phyloP scores from a whole-genome alignment of 306 rosid genomes.

The Cucurbita ficifolia region DNA sequence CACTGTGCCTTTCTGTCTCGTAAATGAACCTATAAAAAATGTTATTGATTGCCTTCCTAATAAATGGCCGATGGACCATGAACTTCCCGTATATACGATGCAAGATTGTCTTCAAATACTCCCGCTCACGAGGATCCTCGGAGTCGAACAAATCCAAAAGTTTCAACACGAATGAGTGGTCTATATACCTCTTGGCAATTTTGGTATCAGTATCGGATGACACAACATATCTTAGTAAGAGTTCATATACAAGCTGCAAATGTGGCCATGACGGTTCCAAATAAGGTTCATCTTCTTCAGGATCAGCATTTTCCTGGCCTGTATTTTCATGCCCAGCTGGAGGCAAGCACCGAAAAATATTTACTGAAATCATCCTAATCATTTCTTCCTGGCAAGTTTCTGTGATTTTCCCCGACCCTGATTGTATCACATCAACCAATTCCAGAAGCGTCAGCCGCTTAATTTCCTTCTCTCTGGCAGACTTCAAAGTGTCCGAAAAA shows the following conservation, averaged over 20 bases:
- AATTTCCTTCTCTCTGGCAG: slow-evolving; percentile 71
- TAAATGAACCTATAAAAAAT: slow-evolving; percentile 82
- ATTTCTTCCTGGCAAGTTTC: slow-evolving; percentile 84
- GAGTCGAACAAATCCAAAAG: slow-evolving; percentile 77
- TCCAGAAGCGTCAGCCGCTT: slow-evolving; percentile 72
- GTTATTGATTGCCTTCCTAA: slow-evolving; percentile 84
- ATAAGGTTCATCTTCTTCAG: slow-evolving; percentile 78
- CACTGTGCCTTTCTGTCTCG: slow-evolving; percentile 77
- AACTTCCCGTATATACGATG: slow-evolving; percentile 92
- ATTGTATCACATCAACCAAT: slow-evolving; percentile 74
- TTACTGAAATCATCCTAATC: slow-evolving; percentile 74
- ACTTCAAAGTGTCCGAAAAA: slow-evolving; percentile 61
- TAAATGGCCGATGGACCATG: slow-evolving; percentile 98
- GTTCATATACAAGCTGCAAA: slow-evolving; percentile 84
- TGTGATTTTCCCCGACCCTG: slow-evolving; percentile 75
- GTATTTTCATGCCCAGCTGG: slow-evolving; percentile 79
- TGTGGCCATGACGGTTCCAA: slow-evolving; percentile 90
- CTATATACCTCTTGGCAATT: slow-evolving; percentile 78
- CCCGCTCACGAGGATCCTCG: slow-evolving; percentile 89
- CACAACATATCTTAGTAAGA: slow-evolving; percentile 74
- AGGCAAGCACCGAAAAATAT: slow-evolving; percentile 78
- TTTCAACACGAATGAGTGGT: slow-evolving; percentile 81
- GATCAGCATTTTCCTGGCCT: slow-evolving; percentile 62
- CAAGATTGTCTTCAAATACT: slow-evolving; percentile 85
- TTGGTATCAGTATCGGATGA: slow-evolving; percentile 88